Evolutionary conservation across 257 asterid species (phyloP).

Genomic region (Solanum chilense): DNA sequence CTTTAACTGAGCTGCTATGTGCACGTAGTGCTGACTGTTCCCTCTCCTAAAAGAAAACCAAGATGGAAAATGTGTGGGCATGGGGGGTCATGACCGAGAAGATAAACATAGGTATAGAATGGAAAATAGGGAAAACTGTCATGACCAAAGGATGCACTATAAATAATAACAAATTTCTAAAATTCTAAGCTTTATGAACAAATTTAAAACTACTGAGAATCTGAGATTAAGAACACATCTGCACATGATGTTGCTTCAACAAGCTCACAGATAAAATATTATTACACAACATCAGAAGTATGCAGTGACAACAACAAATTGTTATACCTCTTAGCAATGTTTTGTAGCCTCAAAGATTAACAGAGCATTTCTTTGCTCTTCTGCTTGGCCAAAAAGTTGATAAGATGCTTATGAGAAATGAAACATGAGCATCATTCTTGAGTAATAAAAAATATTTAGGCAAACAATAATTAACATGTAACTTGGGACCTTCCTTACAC

Average conservation of each 20-base stretch:
- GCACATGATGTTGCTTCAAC: background rate
- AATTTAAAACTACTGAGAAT: background rate
- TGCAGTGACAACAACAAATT: background rate
- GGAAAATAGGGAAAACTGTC: background rate
- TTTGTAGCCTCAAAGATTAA: background rate
- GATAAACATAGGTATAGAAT: background rate
- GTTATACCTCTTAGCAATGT: background rate
- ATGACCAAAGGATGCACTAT: background rate
- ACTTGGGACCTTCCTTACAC: background rate
- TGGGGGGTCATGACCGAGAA: background rate
- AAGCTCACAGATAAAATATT: background rate
- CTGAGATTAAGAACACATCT: background rate
- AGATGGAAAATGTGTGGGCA: background rate
- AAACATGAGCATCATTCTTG: background rate
- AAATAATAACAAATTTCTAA: background rate
- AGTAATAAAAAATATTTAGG: background rate
- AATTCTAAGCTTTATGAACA: background rate
- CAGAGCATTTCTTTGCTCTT: background rate
- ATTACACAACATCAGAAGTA: background rate
- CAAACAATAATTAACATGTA: background rate
- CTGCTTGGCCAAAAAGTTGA: background rate
- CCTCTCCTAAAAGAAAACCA: constrained; percentile 39
- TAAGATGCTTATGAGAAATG: background rate
- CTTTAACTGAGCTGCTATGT: constrained; percentile 49
- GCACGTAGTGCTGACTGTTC: constrained; percentile 76